A percentile compares a stretch with the other conserved stretches of the same genome.
phyloP scores from a whole-genome alignment of 2,329 filamentous ascomycete species.

The Ceratocystis lukuohia region DNA sequence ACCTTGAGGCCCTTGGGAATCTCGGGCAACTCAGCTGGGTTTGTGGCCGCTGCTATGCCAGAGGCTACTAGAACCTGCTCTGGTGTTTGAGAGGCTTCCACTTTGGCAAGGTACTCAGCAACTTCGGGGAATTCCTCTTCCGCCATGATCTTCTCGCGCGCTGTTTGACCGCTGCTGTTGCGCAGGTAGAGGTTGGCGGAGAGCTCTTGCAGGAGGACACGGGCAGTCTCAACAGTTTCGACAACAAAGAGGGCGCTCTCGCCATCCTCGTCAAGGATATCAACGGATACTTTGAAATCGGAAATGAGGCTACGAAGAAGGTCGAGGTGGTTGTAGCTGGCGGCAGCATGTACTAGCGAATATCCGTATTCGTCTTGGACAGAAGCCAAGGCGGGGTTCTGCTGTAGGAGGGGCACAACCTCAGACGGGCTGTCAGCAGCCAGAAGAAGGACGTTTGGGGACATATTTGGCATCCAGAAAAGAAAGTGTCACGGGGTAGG shows the following conservation, averaged over 20 bases:
- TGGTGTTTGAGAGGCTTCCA: conserved; percentile 24
- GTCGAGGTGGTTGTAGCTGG: conserved; percentile 78
- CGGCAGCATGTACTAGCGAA: conserved; percentile 81
- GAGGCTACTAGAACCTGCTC: conserved; percentile 20
- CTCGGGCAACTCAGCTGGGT: conserved; percentile 21
- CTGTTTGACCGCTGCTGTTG: conserved; percentile 66
- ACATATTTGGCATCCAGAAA: conserved; percentile 27
- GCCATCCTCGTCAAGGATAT: conserved; percentile 76
- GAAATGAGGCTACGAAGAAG: conserved; percentile 62
- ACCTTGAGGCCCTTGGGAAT: conserved; percentile 61
- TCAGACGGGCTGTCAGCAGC: conserved; percentile 69
- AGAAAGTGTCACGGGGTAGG: no score
- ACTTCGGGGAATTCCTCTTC: conserved; percentile 70
- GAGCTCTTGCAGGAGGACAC: conserved; percentile 69
- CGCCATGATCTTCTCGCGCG: conserved; percentile 62
- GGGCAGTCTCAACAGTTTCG: conserved; percentile 67
- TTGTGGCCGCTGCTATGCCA: neutral
- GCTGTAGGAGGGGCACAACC: conserved; percentile 60
- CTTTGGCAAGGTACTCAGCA: conserved; percentile 49
- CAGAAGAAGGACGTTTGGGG: conserved; percentile 54
- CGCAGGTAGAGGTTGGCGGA: conserved; percentile 50
- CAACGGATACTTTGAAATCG: conserved; percentile 64
- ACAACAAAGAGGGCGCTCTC: conserved; percentile 93
- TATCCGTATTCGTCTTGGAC: conserved; percentile 85
- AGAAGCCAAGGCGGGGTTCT: conserved; percentile 62